phyloP scores from a whole-genome alignment of 495 filamentous ascomycete species.

The Umbilicaria muhlenbergii region DNA sequence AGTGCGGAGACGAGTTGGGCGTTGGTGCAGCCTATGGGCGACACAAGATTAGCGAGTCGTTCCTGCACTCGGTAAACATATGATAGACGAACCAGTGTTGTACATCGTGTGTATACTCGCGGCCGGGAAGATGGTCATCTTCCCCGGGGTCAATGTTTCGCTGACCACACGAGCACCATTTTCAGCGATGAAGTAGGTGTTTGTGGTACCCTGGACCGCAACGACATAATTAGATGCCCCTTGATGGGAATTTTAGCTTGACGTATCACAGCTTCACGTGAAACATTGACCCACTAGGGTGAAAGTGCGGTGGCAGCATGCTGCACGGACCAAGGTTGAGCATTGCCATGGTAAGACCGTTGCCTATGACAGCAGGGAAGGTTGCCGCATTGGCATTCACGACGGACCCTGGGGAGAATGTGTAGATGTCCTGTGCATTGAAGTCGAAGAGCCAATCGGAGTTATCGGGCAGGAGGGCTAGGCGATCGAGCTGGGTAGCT shows the following conservation, averaged over 20 bases:
- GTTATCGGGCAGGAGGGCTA: conserved; percentile 20
- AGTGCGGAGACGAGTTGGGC: conserved; percentile 21
- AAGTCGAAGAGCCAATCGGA: conserved; percentile 30
- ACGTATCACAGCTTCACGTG: too few relatives aligned
- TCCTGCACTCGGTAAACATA: neutral
- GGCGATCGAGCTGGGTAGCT: conserved; percentile 18
- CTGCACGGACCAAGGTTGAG: conserved; percentile 29
- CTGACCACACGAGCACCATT: conserved; percentile 16
- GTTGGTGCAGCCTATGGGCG: conserved; percentile 17
- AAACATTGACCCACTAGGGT: conserved; percentile 8
- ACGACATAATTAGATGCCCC: conserved; percentile 30
- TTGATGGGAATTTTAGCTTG: conserved; percentile 10
- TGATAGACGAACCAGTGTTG: conserved; percentile 22
- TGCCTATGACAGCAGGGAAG: conserved; percentile 15
- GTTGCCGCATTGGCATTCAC: conserved; percentile 25
- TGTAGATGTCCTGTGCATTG: conserved; percentile 15
- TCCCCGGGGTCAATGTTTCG: conserved; percentile 20
- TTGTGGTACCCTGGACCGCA: conserved; percentile 20
- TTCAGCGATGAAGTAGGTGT: conserved; percentile 29
- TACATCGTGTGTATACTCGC: conserved; percentile 33
- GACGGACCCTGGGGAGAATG: conserved; percentile 20
- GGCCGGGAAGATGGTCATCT: conserved; percentile 32
- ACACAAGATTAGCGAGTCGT: neutral
- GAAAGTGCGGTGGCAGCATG: conserved; percentile 29
- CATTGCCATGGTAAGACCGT: conserved; percentile 20